phyloP scores from a whole-genome alignment of 2,329 filamentous ascomycete species.

The Chalaropsis thielavioides region DNA sequence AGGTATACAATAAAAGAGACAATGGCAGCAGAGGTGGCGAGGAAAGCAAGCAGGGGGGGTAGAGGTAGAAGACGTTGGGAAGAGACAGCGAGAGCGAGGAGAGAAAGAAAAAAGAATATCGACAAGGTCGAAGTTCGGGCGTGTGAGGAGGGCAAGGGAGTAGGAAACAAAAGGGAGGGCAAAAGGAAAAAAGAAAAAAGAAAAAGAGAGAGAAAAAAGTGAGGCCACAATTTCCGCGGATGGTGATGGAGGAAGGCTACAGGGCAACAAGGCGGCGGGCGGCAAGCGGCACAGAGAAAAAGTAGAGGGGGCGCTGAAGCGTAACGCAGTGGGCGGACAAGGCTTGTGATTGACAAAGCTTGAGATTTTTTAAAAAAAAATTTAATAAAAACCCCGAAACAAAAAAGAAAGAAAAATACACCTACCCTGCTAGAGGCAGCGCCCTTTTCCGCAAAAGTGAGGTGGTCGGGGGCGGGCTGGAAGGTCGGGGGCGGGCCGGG shows the following conservation, averaged over 20 bases:
- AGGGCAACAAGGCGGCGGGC: neutral
- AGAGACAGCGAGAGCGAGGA: neutral
- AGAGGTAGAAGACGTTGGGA: neutral
- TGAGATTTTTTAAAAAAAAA: neutral
- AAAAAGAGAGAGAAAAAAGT: neutral
- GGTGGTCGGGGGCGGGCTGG: constrained; percentile 13
- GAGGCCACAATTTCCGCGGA: neutral
- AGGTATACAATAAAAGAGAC: constrained; percentile 14
- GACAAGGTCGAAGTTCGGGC: neutral
- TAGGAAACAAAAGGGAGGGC: neutral
- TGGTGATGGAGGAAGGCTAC: no score
- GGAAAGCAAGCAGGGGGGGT: neutral
- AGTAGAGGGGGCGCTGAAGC: neutral
- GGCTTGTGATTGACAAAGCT: neutral
- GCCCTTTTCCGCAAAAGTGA: constrained; percentile 13
- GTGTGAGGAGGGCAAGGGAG: neutral
- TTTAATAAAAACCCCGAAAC: neutral
- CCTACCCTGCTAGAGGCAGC: constrained; percentile 1
- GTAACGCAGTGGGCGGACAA: neutral
- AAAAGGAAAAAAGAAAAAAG: neutral
- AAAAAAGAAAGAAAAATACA: neutral
- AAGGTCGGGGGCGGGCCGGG: constrained; percentile 9
- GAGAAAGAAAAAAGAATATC: neutral
- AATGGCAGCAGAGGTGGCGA: constrained; percentile 2
- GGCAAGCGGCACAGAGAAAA: neutral